These are phyloP conservation scores for Pharnaceum exiguum DNA, from an alignment of 148 eudicot genomes.

Conservation along the genomic window DNA sequence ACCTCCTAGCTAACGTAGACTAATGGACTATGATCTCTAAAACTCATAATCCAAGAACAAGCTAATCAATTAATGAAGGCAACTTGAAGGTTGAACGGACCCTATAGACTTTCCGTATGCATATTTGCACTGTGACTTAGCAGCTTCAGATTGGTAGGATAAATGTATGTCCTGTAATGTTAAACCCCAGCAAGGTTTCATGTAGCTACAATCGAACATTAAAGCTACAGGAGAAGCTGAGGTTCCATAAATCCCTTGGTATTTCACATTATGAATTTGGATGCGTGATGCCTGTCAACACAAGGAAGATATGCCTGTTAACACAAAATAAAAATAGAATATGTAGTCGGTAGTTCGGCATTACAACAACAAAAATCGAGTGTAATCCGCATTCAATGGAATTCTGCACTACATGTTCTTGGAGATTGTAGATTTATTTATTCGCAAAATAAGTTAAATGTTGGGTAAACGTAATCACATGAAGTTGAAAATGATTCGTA, in stretches of 20 bases:
- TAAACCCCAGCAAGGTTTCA: conserved; percentile 41
- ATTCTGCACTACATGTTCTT: too few species aligned
- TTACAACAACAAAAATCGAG: not conserved
- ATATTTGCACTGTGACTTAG: conserved; percentile 23
- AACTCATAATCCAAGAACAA: conserved; percentile 2
- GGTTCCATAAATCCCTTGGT: conserved; percentile 43
- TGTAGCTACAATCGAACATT: conserved; percentile 41
- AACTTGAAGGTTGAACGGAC: conserved; percentile 18
- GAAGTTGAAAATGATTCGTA: not conserved
- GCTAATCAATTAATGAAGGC: not conserved
- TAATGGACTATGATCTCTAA: not conserved
- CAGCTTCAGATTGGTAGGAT: conserved; percentile 9
- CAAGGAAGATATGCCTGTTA: not conserved
- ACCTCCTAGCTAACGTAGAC: not conserved
- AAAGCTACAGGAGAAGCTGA: conserved; percentile 34
- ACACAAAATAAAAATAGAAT: too few species aligned
- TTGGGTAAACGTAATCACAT: too few species aligned
- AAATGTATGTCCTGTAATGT: conserved; percentile 37
- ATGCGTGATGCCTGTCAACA: conserved; percentile 43
- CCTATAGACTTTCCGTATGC: conserved; percentile 35
- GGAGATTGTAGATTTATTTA: too few species aligned
- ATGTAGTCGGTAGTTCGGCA: not conserved
- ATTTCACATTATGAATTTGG: conserved; percentile 38
- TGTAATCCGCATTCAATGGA: too few species aligned
- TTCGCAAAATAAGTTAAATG: not conserved